Evolutionary conservation across 1,284 basidiomycete genomes (phyloP).

Genomic region (Coniophora puteana): DNA sequence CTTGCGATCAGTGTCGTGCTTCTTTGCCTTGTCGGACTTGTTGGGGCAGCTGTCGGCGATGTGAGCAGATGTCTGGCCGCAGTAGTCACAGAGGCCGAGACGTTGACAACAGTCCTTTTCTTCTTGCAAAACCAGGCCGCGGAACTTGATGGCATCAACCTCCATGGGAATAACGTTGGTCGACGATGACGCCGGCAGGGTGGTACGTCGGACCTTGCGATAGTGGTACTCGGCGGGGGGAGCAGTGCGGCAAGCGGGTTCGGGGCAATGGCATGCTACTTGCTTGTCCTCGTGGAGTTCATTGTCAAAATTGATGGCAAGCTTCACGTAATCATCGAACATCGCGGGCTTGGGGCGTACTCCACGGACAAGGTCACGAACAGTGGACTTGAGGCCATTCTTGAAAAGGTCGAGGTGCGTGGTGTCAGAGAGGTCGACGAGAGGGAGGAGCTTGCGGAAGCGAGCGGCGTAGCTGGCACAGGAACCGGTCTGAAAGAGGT

Average conservation of each 20-base stretch:
- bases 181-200: constrained; percentile 4
- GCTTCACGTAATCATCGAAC: constrained; percentile 7
- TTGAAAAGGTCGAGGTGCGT: constrained; percentile 10
- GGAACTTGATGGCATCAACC: constrained; percentile 13
- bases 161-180: constrained; percentile 18
- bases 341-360: constrained; percentile 1
- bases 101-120: constrained; percentile 21
- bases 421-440: constrained; percentile 19
- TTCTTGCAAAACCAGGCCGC: constrained; percentile 18
- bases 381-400: constrained; percentile 8
- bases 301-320: constrained; percentile 7
- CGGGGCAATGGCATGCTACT: no score
- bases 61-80: constrained; percentile 24
- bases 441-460: constrained; percentile 19
- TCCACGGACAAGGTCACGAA: constrained; percentile 7
- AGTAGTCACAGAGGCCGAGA: constrained; percentile 25
- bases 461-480: constrained; percentile 17
- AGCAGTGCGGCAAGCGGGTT: neutral
- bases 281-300: neutral
- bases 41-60: constrained; percentile 23
- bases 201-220: neutral
- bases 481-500: constrained; percentile 25
- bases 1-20: constrained; percentile 1
- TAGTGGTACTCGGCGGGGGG: neutral
- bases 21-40: constrained; percentile 13